Evolutionary conservation across 805 yeast genomes (phyloP), one percentile per base, ranked within the genome.

Genomic region (Sugiyamaella lignohabitans): DNA sequence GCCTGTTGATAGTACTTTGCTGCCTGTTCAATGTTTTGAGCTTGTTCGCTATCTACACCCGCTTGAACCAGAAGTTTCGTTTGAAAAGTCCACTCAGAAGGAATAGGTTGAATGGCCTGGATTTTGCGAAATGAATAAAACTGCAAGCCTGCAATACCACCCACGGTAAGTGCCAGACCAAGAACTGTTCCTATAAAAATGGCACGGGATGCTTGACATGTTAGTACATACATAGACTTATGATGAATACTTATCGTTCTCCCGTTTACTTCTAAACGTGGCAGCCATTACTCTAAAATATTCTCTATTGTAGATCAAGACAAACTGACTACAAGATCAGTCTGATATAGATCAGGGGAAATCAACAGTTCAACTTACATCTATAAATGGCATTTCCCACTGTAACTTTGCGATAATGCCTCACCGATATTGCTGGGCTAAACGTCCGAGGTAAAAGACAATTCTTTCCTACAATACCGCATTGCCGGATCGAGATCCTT

Each of bases 1-100:
- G 62, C 63, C 11, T 49, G 46, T 30, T 55, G 49, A 34, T 50
- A 56, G 36, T 50, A 49, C 19, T 47, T 41, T 3, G 43, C 52
- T 4, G 56, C 58, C 17, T 42, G n/a, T 4, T 42, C 48, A 32
- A 48, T 45, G 16, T 51, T 37, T n/a, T 48, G 43, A 8, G 41
- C 42, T 18, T 38, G 36, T 32, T 52, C 53, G 19, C 49, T 50
- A 11, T 46, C 42, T 4, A 56, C 53, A 1, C 50, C 60, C 10
- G 49, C 43, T n/a, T 50, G 38, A 10, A 40, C 54, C 37, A 52
- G 24, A 18, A 51, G 17, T 40, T 42, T 49, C 16, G 44, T 45
- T 8, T 32, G 14, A n/a, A 47, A 41, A 3, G 53, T 43, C 60
- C 60, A 57, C 2, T 47, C 51, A 24, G 32, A 21, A 2, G 60